Evolutionary conservation across 768 basidiomycete species (phyloP).

Genomic region (Tulasnella sp.): DNA sequence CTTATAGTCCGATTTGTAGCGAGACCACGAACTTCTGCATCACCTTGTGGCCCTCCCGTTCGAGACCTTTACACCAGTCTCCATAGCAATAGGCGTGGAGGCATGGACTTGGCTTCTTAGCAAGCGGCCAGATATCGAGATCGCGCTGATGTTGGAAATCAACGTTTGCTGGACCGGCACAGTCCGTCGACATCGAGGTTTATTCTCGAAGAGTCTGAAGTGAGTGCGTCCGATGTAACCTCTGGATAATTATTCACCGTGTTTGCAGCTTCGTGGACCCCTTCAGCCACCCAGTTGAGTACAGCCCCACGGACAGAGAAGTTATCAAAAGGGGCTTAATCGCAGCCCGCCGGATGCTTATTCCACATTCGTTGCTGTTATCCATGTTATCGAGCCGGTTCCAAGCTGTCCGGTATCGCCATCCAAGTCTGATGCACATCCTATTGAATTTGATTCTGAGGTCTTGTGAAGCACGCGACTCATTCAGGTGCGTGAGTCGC

Average conservation of each 20-base stretch:
- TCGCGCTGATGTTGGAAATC: slow-evolving; percentile 76
- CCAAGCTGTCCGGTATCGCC: slow-evolving; percentile 85
- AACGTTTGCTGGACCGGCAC: slow-evolving; percentile 79
- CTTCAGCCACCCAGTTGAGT: slow-evolving; percentile 74
- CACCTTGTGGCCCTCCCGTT: slow-evolving; percentile 83
- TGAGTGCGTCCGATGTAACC: slow-evolving; percentile 31
- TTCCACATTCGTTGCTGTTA: slow-evolving; percentile 74
- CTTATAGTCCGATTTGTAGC: slow-evolving; percentile 34
- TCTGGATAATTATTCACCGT: not conserved
- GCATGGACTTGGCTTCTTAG: slow-evolving; percentile 95
- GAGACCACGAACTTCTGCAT: slow-evolving; percentile 75
- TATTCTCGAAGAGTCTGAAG: slow-evolving; percentile 78
- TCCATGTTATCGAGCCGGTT: slow-evolving; percentile 85
- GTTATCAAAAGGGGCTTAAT: slow-evolving; percentile 61
- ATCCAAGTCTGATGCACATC: slow-evolving; percentile 73
- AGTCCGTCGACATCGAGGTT: slow-evolving; percentile 63
- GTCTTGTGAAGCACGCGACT: slow-evolving; percentile 57
- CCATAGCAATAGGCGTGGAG: slow-evolving; percentile 80
- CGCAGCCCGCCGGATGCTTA: slow-evolving; percentile 62
- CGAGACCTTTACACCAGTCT: slow-evolving; percentile 75
- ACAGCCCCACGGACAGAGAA: slow-evolving; percentile 82
- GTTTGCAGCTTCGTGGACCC: slow-evolving; percentile 69
- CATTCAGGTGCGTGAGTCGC: slow-evolving; percentile 52
- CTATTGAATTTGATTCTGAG: slow-evolving; percentile 76
- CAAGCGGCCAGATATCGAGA: slow-evolving; percentile 71